phyloP scores from a whole-genome alignment of 1,284 basidiomycete genomes.

The Rhodotorula sp. region DNA sequence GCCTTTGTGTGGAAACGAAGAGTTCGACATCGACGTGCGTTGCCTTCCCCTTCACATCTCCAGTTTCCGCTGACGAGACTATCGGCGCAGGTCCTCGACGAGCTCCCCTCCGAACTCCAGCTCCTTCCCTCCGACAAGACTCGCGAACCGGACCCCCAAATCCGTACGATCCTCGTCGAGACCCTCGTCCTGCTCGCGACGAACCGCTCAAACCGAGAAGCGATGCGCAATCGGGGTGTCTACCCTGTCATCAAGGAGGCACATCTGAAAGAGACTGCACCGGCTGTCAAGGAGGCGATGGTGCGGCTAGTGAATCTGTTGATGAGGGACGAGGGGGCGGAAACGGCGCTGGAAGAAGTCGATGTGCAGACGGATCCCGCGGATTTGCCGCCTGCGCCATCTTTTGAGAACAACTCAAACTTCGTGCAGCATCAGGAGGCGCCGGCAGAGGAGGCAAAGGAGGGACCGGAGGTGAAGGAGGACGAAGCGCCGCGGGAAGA shows the following conservation, averaged over 20 bases:
- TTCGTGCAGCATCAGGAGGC: background rate
- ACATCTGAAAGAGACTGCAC: conserved; percentile 76
- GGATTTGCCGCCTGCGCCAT: conserved; percentile 13
- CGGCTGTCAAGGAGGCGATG: conserved; percentile 68
- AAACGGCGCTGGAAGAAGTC: conserved; percentile 52
- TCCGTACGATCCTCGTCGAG: conserved; percentile 84
- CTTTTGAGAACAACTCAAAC: background rate
- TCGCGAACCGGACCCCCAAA: conserved; percentile 73
- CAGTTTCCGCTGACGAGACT: background rate
- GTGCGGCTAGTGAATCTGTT: conserved; percentile 71
- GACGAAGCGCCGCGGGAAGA: background rate
- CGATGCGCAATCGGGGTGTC: conserved; percentile 73
- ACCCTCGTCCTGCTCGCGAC: conserved; percentile 85
- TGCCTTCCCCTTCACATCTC: background rate
- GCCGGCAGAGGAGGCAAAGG: background rate
- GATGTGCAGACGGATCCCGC: conserved; percentile 34
- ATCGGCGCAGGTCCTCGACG: conserved; percentile 73
- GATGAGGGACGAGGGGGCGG: conserved; percentile 65
- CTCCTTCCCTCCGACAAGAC: conserved; percentile 81
- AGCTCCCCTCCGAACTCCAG: conserved; percentile 78
- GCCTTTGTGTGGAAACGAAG: conserved; percentile 84
- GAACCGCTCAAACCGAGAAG: conserved; percentile 80
- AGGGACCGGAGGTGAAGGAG: conserved; percentile 2
- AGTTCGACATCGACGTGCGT: conserved; percentile 79
- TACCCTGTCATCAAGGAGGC: conserved; percentile 81